Evolutionary conservation across 352 stramenopile species (phyloP).

Genomic region (Phytophthora pisi): DNA sequence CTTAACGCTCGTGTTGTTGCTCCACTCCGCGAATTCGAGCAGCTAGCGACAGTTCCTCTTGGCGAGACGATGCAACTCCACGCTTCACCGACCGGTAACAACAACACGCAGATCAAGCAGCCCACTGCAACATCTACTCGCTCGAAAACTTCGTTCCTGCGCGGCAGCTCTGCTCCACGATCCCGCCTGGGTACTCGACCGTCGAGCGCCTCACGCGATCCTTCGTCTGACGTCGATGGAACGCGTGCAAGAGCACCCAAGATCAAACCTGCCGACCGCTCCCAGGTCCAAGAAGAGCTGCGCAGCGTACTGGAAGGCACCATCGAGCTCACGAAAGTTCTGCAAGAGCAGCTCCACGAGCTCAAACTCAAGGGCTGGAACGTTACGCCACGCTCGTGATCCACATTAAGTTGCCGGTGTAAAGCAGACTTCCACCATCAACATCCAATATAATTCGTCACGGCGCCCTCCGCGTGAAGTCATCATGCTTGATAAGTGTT

Average conservation of each 20-base stretch:
- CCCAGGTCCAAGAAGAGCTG: slow-evolving; percentile 76
- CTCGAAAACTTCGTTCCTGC: slow-evolving; percentile 4
- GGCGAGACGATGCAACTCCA: slow-evolving; percentile 46
- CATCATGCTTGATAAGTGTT: no score
- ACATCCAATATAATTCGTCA: no score
- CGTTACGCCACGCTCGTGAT: slow-evolving; percentile 39
- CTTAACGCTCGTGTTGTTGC: slow-evolving; percentile 45
- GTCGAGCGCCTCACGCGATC: slow-evolving; percentile 15
- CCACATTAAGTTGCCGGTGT: neutral
- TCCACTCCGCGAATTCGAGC: slow-evolving; percentile 78
- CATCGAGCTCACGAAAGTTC: slow-evolving; percentile 71
- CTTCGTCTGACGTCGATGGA: slow-evolving; percentile 14
- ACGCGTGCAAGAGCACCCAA: slow-evolving; percentile 18
- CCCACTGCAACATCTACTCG: neutral
- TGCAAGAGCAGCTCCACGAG: slow-evolving; percentile 80
- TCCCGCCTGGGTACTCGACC: slow-evolving; percentile 10
- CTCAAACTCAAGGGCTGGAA: slow-evolving; percentile 85
- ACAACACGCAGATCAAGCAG: slow-evolving; percentile 1
- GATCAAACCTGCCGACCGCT: slow-evolving; percentile 47
- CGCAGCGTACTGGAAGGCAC: slow-evolving; percentile 65
- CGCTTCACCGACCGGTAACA: slow-evolving; percentile 5
- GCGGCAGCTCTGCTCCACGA: slow-evolving; percentile 15
- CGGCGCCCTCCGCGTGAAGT: no score
- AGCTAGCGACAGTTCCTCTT: slow-evolving; percentile 63
- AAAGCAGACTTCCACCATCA: no score